These are phyloP conservation scores for Spiraea crenata DNA, from an alignment of 331 rosid genomes.

Conservation along the genomic window DNA sequence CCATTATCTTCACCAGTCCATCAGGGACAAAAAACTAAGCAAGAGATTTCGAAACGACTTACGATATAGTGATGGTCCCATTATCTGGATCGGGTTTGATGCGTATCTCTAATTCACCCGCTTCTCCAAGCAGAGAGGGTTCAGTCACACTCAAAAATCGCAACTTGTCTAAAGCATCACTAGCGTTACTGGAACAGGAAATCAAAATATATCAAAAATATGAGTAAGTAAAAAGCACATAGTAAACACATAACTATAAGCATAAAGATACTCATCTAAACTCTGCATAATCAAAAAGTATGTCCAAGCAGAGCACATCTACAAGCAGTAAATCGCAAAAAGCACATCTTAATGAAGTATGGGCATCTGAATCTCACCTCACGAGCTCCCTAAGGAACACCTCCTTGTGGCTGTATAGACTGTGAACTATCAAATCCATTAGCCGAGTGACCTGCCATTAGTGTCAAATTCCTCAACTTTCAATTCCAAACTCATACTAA, in stretches of 20 bases:
- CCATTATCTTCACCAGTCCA: conserved; percentile 7
- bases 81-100: conserved; percentile 84
- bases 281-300: conserved; percentile 2
- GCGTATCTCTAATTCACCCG: conserved; percentile 82
- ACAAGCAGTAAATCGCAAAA: background rate
- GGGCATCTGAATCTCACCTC: conserved; percentile 50
- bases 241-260: background rate
- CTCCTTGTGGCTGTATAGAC: conserved; percentile 97
- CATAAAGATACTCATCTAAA: background rate
- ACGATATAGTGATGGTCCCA: conserved; percentile 88
- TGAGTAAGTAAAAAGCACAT: background rate
- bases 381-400: conserved; percentile 97
- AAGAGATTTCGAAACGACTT: conserved; percentile 18
- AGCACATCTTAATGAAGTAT: background rate
- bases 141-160: conserved; percentile 96
- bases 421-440: conserved; percentile 96
- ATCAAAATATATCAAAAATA: conserved; percentile 12
- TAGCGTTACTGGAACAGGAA: conserved; percentile 64
- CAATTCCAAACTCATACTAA: background rate
- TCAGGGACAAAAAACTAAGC: background rate
- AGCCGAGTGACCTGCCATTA: conserved; percentile 82
- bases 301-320: background rate
- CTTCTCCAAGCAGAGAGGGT: conserved; percentile 86
- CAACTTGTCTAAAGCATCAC: conserved; percentile 97
- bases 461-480: conserved; percentile 15